Evolutionary conservation across 176 grass and related monocot genomes (phyloP).

Genomic region (Rhynchospora pubera): DNA sequence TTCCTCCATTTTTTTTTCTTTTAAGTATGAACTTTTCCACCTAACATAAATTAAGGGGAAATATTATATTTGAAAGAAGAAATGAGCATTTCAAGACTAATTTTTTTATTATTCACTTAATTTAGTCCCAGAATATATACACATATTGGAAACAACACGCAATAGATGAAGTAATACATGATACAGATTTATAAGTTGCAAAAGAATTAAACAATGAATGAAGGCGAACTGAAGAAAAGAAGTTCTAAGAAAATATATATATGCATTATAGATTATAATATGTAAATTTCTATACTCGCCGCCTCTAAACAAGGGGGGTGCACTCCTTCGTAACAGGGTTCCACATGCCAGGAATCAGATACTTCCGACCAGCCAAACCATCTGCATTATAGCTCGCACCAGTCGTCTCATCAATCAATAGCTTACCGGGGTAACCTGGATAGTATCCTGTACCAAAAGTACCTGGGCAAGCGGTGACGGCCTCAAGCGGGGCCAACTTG

Average conservation of each 20-base stretch:
- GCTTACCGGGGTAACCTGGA: conserved; percentile 63
- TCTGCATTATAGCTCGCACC: conserved; percentile 74
- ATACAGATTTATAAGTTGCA: too few relatives aligned
- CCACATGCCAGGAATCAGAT: conserved; percentile 82
- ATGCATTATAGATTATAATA: conserved; percentile 2
- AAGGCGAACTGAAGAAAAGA: background rate
- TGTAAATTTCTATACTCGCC: background rate
- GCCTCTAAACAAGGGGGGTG: conserved; percentile 47
- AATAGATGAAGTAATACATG: too few relatives aligned
- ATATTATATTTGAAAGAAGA: background rate
- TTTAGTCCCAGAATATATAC: background rate
- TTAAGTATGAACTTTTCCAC: too few relatives aligned
- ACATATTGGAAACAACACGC: too few relatives aligned
- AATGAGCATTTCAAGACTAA: too few relatives aligned
- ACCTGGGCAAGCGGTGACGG: conserved; percentile 66
- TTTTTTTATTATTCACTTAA: too few relatives aligned
- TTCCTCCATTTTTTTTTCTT: too few relatives aligned
- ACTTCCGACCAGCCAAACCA: conserved; percentile 55
- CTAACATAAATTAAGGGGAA: too few relatives aligned
- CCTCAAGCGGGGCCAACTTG: conserved; percentile 36
- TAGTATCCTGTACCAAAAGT: conserved; percentile 65
- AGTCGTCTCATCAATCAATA: conserved; percentile 42
- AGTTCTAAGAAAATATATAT: background rate
- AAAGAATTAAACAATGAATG: background rate
- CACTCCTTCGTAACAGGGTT: conserved; percentile 59